Base-by-base conservation (phyloP, 306 rosid species). In the Notholithocarpus densiflorus region DNA sequence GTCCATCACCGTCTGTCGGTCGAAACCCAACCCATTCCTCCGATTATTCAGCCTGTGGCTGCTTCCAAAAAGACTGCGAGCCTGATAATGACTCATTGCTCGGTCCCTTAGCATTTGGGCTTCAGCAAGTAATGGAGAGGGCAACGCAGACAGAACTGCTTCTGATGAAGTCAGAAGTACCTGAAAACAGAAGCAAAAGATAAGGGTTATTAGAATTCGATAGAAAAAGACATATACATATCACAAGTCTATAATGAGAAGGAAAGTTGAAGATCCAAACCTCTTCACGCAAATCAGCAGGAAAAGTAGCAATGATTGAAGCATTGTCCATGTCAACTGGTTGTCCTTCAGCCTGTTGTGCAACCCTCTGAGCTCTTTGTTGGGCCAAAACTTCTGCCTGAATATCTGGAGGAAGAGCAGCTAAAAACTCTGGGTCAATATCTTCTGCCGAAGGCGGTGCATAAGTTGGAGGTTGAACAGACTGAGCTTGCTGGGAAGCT, bases 261-360 rank as follows among this genome's bases (percentile, higher is more conserved):
- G 7, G 68, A 68, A 65, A 78, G 79, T 71, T 52, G 78, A 66
- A 82, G 73, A 86, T 77, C 64, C 76, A 81, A 88, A 91, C 99
- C 97, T 96, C 98, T 90, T 96, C 97, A 68, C 99, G 98, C 87
- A 96, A 85, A 87, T 96, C 98, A 89, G 98, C 96, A 80, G 99
- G 99, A 82, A 96, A 90, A 52, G 99, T 93, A 72, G 99, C 98
- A 89, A 96, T 96, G 75, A 96, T 93, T 1, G 99, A 96, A 75
- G 97, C 98, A 80, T 93, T 96, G 74, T 96, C 98, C 99, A 96
- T 93, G 80, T 96, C 99, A 83, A 96, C 98, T 5, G 98, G 98
- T 69, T 90, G 99, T 86, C 99, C 99, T 87, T 96, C 99, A 69
- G 96, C 97, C 88, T 87, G 97, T 48, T 88, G 99, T 64, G 91